phyloP scores from a whole-genome alignment of 208 protist genomes.

The Phytomonas francai region DNA sequence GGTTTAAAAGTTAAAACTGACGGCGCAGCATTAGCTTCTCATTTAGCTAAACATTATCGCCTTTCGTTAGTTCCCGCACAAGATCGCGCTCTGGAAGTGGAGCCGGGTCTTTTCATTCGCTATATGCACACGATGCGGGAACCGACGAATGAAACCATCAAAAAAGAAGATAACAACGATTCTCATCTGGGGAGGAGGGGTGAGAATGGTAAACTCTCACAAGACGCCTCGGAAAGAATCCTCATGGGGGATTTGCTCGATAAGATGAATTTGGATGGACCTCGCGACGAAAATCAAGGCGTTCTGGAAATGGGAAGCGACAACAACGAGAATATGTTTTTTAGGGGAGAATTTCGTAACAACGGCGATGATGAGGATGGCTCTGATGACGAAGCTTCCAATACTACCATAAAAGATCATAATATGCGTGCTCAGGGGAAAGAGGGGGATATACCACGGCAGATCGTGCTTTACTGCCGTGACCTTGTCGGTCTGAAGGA shows the following conservation, averaged over 20 bases:
- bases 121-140: slow-evolving; percentile 11
- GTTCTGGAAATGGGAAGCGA: slow-evolving; percentile 1
- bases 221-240: not conserved
- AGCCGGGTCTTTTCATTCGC: slow-evolving; percentile 63
- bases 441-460: too few relatives aligned
- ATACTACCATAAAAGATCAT: not conserved
- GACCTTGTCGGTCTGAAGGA: too few relatives aligned
- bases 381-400: not conserved
- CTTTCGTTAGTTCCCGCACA: slow-evolving; percentile 25
- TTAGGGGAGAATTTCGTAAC: too few relatives aligned
- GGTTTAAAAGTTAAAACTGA: too few relatives aligned
- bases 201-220: slow-evolving; percentile 1
- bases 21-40: slow-evolving; percentile 4
- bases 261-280: not conserved
- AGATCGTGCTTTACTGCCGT: too few relatives aligned
- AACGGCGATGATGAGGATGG: slow-evolving; percentile 11
- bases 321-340: slow-evolving; percentile 2
- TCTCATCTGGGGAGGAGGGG: not conserved
- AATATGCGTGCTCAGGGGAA: not conserved
- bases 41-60: slow-evolving; percentile 1
- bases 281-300: too few relatives aligned
- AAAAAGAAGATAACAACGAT: slow-evolving; percentile 12
- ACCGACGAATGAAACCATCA: slow-evolving; percentile 6
- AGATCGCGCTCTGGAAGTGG: slow-evolving; percentile 53
- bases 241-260: not conserved